These are phyloP conservation scores for Pleurotus djamor DNA, from an alignment of 768 basidiomycete species.

Conservation along the genomic window DNA sequence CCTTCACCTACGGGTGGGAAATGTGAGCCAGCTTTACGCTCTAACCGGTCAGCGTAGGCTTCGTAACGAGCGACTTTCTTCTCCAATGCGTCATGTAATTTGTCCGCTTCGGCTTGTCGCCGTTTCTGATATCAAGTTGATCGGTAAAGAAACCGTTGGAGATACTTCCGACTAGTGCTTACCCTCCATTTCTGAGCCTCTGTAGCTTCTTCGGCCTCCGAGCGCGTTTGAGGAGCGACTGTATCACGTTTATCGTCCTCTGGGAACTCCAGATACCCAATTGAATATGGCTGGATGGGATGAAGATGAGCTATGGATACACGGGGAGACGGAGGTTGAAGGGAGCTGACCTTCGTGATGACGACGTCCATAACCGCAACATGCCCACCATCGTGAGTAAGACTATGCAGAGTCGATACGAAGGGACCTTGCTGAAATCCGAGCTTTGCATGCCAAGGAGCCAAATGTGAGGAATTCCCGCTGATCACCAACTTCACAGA, in stretches of 20 bases:
- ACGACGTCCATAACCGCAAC: conserved; percentile 75
- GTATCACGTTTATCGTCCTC: conserved; percentile 45
- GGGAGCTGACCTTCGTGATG: conserved; percentile 55
- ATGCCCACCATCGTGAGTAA: conserved; percentile 80
- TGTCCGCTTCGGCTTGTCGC: conserved; percentile 56
- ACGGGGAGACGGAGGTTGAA: not conserved
- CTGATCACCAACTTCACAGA: conserved; percentile 63
- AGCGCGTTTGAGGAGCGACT: conserved; percentile 46
- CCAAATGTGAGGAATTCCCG: conserved; percentile 86
- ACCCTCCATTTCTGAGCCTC: conserved; percentile 74
- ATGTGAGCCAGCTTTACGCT: conserved; percentile 49
- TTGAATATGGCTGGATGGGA: conserved; percentile 54
- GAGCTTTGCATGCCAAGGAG: conserved; percentile 85
- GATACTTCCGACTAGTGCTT: no score
- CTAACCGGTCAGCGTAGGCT: conserved; percentile 64
- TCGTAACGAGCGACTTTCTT: conserved; percentile 51
- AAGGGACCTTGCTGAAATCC: conserved; percentile 71
- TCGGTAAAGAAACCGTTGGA: no score
- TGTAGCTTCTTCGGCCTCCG: conserved; percentile 64
- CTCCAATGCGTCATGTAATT: conserved; percentile 55
- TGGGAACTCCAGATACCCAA: conserved; percentile 77
- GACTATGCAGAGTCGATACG: conserved; percentile 73
- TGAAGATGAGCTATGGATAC: not conserved
- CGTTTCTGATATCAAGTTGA: conserved; percentile 38
- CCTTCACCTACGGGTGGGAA: conserved; percentile 40